Percentiles rank a stretch among this genome's conserved stretches.
These are phyloP conservation scores for Globisporangium spinosum DNA, from an alignment of 352 stramenopile species.

Conservation along the genomic window DNA sequence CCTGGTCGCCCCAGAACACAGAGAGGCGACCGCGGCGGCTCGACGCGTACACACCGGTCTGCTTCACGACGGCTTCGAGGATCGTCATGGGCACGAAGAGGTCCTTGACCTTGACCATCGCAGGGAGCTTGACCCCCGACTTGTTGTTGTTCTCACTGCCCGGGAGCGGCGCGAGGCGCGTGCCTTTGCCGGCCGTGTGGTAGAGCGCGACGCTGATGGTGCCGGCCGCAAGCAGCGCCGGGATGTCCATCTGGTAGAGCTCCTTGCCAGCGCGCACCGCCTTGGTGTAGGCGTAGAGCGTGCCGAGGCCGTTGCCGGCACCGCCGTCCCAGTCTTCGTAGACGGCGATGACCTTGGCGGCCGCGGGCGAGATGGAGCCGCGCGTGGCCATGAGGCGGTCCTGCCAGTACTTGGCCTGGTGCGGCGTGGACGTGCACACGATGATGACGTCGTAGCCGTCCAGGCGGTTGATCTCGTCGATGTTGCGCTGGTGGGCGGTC, in stretches of 20 bases:
- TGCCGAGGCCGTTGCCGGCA: conserved; percentile 95
- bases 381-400: conserved; percentile 88
- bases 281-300: conserved; percentile 96
- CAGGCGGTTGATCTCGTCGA: conserved; percentile 84
- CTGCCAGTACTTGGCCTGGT: conserved; percentile 97
- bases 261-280: conserved; percentile 83
- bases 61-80: conserved; percentile 96
- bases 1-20: conserved; percentile 98
- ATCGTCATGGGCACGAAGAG: conserved; percentile 94
- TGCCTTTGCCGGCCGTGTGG: conserved; percentile 98
- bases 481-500: conserved; percentile 71
- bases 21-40: conserved; percentile 92
- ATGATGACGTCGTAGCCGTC: conserved; percentile 95
- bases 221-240: conserved; percentile 56
- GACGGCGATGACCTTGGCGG: conserved; percentile 94
- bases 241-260: conserved; percentile 87
- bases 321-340: conserved; percentile 95
- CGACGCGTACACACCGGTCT: conserved; percentile 96
- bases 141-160: conserved; percentile 99
- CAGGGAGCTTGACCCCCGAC: conserved; percentile 96
- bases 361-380: conserved; percentile 70
- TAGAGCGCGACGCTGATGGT: conserved; percentile 93
- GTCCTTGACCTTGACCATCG: conserved; percentile 87
- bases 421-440: conserved; percentile 95
- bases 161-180: conserved; percentile 93